Percentiles rank a stretch among this genome's conserved stretches.
These are phyloP conservation scores for Xylariaceae sp. DNA, from an alignment of 2,329 filamentous ascomycete species.

Conservation along the genomic window DNA sequence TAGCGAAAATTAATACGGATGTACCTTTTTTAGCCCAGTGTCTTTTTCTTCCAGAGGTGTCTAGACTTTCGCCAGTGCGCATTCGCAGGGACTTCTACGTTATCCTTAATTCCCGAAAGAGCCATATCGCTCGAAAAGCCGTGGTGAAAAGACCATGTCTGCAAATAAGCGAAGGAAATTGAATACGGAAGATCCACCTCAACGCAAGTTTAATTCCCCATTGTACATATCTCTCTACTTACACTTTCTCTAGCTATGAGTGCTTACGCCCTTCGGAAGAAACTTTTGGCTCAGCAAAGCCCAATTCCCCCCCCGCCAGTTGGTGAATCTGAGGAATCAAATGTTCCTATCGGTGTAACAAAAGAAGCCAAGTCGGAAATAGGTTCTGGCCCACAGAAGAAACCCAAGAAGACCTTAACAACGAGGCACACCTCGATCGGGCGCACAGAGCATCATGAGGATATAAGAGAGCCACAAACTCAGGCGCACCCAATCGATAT, in stretches of 20 bases:
- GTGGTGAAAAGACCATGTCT: conserved; percentile 32
- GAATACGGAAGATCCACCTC: conserved; percentile 40
- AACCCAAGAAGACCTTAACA: conserved; percentile 22
- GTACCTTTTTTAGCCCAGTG: too few relatives aligned
- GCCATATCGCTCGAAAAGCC: too few relatives aligned
- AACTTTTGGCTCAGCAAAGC: conserved; percentile 40
- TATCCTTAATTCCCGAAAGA: too few relatives aligned
- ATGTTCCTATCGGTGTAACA: not conserved
- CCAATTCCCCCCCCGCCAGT: conserved; percentile 4
- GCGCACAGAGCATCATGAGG: not conserved
- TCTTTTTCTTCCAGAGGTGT: too few relatives aligned
- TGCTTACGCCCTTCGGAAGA: conserved; percentile 52
- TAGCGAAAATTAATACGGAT: too few relatives aligned
- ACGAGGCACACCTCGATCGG: not conserved
- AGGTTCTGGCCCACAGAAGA: conserved; percentile 20
- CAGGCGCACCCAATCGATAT: not conserved
- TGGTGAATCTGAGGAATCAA: conserved; percentile 5
- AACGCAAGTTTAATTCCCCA: conserved; percentile 41
- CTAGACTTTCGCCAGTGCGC: too few relatives aligned
- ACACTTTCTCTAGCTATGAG: conserved; percentile 45
- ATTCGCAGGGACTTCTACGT: not conserved
- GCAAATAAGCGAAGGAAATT: conserved; percentile 52
- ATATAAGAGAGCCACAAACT: not conserved
- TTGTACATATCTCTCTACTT: not conserved
- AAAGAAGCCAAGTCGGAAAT: conserved; percentile 1